These are phyloP conservation scores for Luffa aegyptiaca DNA, from an alignment of 306 rosid species.

Conservation along the genomic window DNA sequence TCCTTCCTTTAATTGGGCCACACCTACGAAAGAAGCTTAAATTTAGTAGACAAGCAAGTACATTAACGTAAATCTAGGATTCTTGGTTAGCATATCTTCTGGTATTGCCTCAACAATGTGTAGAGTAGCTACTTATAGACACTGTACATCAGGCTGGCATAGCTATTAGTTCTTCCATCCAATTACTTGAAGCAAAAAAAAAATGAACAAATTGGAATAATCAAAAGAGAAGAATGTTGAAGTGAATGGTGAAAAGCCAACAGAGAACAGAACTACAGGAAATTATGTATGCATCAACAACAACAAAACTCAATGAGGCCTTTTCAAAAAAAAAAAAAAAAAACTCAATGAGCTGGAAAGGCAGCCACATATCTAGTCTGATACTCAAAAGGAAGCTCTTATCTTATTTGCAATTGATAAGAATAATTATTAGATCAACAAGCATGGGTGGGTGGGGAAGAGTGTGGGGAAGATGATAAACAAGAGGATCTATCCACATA, in stretches of 20 bases:
- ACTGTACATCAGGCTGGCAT: neutral
- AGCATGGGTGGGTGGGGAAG: neutral
- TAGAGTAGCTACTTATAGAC: neutral
- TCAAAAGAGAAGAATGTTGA: neutral
- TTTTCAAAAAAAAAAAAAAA: no score
- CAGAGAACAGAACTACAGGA: neutral
- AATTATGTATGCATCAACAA: neutral
- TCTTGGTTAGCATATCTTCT: neutral
- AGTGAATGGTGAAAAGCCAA: neutral
- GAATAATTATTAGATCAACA: neutral
- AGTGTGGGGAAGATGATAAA: neutral
- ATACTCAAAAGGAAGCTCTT: neutral
- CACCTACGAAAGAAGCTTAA: neutral
- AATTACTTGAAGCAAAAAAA: neutral
- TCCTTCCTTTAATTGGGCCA: neutral
- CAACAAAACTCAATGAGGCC: neutral
- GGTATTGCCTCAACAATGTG: neutral
- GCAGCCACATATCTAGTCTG: neutral
- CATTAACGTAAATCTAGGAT: neutral
- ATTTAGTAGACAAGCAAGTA: neutral
- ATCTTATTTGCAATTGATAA: neutral
- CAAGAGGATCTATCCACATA: neutral
- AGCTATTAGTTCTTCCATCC: neutral
- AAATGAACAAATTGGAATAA: neutral
- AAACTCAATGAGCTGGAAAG: slow-evolving; percentile 4